Evolutionary conservation across 768 basidiomycete genomes (phyloP), one percentile per base, ranked within the genome.

Genomic region (Tylopilus cervinicoccineus): DNA sequence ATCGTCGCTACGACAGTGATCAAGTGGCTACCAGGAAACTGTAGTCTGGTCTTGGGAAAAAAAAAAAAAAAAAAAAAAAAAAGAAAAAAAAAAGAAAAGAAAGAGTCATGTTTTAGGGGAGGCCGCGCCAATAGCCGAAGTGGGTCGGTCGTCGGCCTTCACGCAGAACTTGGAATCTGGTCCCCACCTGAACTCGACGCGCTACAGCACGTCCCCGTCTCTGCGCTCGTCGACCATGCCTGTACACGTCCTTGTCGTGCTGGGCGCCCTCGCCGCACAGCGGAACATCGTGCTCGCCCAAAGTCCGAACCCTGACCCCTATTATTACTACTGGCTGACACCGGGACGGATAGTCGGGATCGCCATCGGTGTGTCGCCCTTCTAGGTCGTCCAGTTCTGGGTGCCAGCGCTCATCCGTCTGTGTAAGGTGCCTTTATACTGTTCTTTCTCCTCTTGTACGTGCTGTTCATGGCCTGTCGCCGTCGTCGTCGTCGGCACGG

Each of bases 301-400:
- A 22, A 19, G 41, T 20, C 6, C 17, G 22, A 13, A 12, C 11
- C 3, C 0, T 8, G 0, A 13, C 47, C 24, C 50, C 48, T 55
- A 50, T 43, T 48, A 52, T 28, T 19, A 40, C 28, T 46, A 54
- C 23, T 60, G 64, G 58, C 28, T 65, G 34, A 41, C 64, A 8
- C 61, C 61, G 12, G 61, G 49, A 5, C 59, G 66, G 19, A 62
- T 66, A 46, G 57, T 27, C 16, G 64, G 57, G 12, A 38, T 66
- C 5, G 54, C 56, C 13, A 8, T 66, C 37, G 66, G 64, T 68
- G 7, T 17, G 63, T 50, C 23, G 19, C 22, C 2, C 27, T 16
- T 7, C 36, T 22, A 2, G 12, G 24, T 19, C 1, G 4, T 33
- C 6, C 16, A 5, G 16, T 2, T 28, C 6, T 10, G 13, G 17